Base-by-base conservation (phyloP, 352 stramenopile species). In the Pelagophyceae sp. region DNA sequence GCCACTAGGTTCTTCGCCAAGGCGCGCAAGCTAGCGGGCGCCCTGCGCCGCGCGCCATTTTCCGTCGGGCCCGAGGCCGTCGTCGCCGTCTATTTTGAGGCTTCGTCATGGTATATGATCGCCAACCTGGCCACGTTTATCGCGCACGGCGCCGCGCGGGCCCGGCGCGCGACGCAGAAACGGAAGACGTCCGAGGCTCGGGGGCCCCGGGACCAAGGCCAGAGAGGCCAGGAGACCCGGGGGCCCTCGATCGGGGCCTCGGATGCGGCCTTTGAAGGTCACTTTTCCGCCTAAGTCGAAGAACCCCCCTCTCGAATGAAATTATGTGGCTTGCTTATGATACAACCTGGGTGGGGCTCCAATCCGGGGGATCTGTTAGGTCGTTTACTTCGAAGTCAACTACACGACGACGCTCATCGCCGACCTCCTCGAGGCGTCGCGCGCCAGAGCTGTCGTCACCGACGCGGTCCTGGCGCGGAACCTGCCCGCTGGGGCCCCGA, bases 301-400 rank as follows among this genome's bases (percentile, higher is more conserved):
- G n/a, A n/a, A n/a, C n/a, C n/a, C n/a, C n/a, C n/a, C n/a, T n/a
- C n/a, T n/a, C n/a, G n/a, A n/a, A n/a, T n/a, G n/a, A n/a, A n/a
- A n/a, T n/a, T n/a, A n/a, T n/a, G n/a, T n/a, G n/a, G n/a, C n/a
- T n/a, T n/a, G n/a, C n/a, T n/a, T n/a, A n/a, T n/a, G n/a, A n/a
- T n/a, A n/a, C n/a, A n/a, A n/a, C n/a, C n/a, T n/a, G n/a, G n/a
- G n/a, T n/a, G n/a, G n/a, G n/a, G n/a, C n/a, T n/a, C n/a, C n/a
- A n/a, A n/a, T n/a, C n/a, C n/a, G n/a, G n/a, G n/a, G n/a, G n/a
- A n/a, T n/a, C n/a, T n/a, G n/a, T n/a, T n/a, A n/a, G n/a, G n/a
- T 74, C 15, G 67, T 74, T 11, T 74, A 74, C 38, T 74, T 74
- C 67, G 67, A 74, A n/a, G 35, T 74, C 35, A 74, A 74, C 38